Base-by-base conservation (phyloP, 257 asterid genomes). In the Osmanthus fragrans region DNA sequence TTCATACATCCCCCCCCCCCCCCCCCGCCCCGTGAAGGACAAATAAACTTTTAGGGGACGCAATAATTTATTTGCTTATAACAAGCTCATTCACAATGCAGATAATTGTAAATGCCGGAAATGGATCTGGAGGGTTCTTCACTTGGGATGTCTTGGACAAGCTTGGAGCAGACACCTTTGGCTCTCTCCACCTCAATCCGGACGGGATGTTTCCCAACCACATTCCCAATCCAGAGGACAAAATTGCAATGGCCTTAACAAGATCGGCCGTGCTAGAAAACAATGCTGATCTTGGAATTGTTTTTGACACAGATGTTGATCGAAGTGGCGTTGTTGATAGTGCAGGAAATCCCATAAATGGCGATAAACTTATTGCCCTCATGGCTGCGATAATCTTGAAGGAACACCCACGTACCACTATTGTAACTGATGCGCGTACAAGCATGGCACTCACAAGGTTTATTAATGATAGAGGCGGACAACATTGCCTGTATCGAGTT, bases 151-250 rank as follows among this genome's bases (percentile, higher is more conserved):
- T 94, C 10, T 72, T 94, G 9, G 98, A 94, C 89, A 91, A 87
- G 86, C 93, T 94, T 0, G 97, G 98, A 70, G 98, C 98, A 18
- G 97, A 94, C 86, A 92, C 98, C 7, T 94, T 94, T 70, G 97
- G 98, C 3, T 94, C 97, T 0, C 92, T 94, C 39, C 90, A 94
- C 77, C 96, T 94, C 18, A 86, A 80, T n/a, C 98, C 98, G 0
- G 97, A 94, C 47, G 98, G 98, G 47, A 92, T 92, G 97, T 94
- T 94, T 84, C 97, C 98, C 0, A 94, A 94, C 84, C 98, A 94
- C 87, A 92, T 94, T 16, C 98, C 98, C 27, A 94, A 94, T 49
- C 98, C 98, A 0, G 98, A 91, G 77, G 98, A 94, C 92, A 90
- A 92, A 73, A 80, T 69, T 5, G 98, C 98, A 54, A 94, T 92